These are phyloP conservation scores for Fusarium verticillioides DNA, from an alignment of 2,329 filamentous ascomycete genomes.

Conservation along the genomic window DNA sequence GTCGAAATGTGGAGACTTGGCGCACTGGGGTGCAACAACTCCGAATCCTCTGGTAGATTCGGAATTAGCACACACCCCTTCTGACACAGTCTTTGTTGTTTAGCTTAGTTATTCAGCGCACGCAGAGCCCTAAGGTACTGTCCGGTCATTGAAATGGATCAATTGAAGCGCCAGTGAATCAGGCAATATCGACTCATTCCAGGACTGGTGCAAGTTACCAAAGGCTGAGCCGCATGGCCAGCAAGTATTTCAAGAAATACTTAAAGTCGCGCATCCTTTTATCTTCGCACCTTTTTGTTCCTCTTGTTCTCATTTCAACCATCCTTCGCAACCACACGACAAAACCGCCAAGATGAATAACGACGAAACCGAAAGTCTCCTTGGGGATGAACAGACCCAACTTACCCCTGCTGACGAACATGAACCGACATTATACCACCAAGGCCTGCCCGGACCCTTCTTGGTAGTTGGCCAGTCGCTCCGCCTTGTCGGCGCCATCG, in stretches of 20 bases:
- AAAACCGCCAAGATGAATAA: neutral
- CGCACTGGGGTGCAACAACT: too few species aligned
- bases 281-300: neutral
- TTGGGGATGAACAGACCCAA: fast-evolving
- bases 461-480: neutral
- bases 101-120: neutral
- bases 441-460: neutral
- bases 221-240: neutral
- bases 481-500: neutral
- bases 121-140: neutral
- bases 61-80: too few species aligned
- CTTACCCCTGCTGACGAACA: fast-evolving
- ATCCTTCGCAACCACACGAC: fast-evolving
- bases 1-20: neutral
- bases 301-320: neutral
- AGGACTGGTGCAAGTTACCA: too few species aligned
- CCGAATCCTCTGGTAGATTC: too few species aligned
- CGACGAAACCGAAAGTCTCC: fast-evolving
- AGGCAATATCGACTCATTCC: fast-evolving
- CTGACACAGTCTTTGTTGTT: neutral
- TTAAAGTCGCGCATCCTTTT: fast-evolving
- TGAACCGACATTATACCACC: neutral
- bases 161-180: neutral
- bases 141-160: too few species aligned
- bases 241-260: too few species aligned